A percentile compares a stretch with the other conserved stretches of the same genome.
Conservation (phyloP, 169 alveolate species). For the Cystoisospora suis region DNA sequence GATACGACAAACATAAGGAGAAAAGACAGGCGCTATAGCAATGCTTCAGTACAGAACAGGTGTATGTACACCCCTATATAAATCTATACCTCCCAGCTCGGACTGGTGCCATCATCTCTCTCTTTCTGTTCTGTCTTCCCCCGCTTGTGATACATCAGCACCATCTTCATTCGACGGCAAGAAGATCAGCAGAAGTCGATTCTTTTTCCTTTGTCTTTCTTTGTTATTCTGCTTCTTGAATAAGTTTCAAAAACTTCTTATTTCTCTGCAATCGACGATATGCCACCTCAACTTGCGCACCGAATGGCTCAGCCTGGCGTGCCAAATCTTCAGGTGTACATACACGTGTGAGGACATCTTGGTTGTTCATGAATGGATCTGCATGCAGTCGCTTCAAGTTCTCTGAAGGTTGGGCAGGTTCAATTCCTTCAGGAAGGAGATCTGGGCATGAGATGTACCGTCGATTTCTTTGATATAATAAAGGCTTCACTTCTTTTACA, state of each 20-base stretch:
- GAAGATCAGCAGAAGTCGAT: no score
- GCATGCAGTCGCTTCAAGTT: background rate
- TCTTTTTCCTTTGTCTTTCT: no score
- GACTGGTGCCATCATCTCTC: no score
- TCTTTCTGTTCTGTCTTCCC: no score
- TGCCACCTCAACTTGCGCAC: background rate
- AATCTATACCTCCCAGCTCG: no score
- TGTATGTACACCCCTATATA: no score
- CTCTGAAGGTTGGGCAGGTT: background rate
- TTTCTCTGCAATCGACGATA: slow-evolving; percentile 20
- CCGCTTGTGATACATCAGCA: no score
- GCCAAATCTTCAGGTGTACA: background rate
- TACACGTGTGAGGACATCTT: background rate
- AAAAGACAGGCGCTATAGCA: no score
- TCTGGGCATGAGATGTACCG: slow-evolving; percentile 36
- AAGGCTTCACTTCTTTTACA: slow-evolving; percentile 15
- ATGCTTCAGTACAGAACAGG: no score
- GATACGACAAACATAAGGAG: no score
- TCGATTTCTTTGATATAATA: slow-evolving; percentile 40
- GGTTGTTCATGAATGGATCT: background rate
- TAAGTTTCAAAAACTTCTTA: background rate
- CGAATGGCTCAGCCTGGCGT: background rate
- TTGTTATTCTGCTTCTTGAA: background rate
- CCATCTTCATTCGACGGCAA: no score
- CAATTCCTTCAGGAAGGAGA: slow-evolving; percentile 17